phyloP scores from a whole-genome alignment of 805 yeast species.

The Suhomyces sp. region DNA sequence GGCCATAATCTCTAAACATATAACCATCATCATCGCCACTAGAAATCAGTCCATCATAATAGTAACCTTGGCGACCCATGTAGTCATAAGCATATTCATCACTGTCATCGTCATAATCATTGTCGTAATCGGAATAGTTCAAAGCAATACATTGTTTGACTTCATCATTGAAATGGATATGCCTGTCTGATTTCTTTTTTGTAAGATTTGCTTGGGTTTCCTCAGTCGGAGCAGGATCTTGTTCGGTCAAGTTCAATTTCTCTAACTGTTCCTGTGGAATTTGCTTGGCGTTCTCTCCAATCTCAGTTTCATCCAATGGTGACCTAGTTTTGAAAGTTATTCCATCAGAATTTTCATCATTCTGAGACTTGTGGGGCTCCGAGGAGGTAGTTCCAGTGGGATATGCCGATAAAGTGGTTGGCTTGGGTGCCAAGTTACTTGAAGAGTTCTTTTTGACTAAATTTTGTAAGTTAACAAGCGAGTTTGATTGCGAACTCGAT shows the following conservation, averaged over 20 bases:
- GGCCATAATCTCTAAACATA: neutral
- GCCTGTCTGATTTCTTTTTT: slow-evolving; percentile 46
- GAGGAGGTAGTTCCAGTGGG: neutral
- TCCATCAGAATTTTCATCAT: neutral
- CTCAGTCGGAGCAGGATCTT: neutral
- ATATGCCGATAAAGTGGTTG: neutral
- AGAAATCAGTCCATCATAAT: slow-evolving; percentile 6
- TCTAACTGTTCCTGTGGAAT: neutral
- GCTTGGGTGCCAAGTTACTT: neutral
- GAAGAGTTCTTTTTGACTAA: slow-evolving; percentile 6
- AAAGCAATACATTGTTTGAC: slow-evolving; percentile 93
- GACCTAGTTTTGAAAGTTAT: neutral
- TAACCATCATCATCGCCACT: slow-evolving; percentile 19
- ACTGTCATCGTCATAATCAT: slow-evolving; percentile 37
- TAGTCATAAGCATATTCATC: slow-evolving; percentile 19
- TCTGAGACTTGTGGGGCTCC: neutral
- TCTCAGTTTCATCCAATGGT: neutral
- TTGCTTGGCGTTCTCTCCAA: neutral
- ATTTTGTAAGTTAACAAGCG: slow-evolving; percentile 13
- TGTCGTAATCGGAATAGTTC: slow-evolving; percentile 31
- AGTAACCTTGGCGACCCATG: slow-evolving; percentile 17
- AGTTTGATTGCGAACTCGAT: slow-evolving; percentile 12
- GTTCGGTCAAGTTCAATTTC: neutral
- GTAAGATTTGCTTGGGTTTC: neutral
- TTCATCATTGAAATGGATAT: slow-evolving; percentile 87